phyloP scores from a whole-genome alignment of 176 grass and related monocot species.

The Triticum urartu region DNA sequence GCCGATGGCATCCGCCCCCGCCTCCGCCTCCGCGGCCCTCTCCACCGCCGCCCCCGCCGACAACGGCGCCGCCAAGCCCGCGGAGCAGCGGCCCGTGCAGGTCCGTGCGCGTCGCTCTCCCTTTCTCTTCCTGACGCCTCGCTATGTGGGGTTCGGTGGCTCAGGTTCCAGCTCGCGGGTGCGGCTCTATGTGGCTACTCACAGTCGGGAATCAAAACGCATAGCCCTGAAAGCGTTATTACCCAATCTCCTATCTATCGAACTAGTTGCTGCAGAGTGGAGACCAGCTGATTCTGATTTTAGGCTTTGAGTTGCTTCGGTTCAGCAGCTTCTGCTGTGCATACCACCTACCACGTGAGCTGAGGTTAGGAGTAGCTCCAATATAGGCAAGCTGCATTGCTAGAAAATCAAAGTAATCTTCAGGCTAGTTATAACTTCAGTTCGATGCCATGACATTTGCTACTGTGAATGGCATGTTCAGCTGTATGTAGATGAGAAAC shows the following conservation, averaged over 20 bases:
- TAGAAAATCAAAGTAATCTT: neutral
- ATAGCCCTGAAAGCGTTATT: neutral
- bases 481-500: neutral
- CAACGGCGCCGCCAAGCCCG: conserved; percentile 25
- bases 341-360: too few relatives aligned
- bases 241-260: neutral
- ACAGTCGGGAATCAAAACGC: neutral
- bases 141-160: neutral
- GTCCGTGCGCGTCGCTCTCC: conserved; percentile 10
- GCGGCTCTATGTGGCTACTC: neutral
- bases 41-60: conserved; percentile 26
- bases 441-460: neutral
- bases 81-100: conserved; percentile 47
- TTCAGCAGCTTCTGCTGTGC: neutral
- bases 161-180: neutral
- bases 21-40: conserved; percentile 11
- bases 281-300: neutral
- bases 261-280: neutral
- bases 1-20: neutral
- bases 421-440: neutral
- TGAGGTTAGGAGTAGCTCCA: neutral
- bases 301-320: neutral
- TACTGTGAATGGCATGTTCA: neutral
- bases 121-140: neutral
- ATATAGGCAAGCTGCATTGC: neutral